A percentile compares a stretch with the other conserved stretches of the same genome.
phyloP scores from a whole-genome alignment of 441 rosid species.

The Gossypium gossypioides region DNA sequence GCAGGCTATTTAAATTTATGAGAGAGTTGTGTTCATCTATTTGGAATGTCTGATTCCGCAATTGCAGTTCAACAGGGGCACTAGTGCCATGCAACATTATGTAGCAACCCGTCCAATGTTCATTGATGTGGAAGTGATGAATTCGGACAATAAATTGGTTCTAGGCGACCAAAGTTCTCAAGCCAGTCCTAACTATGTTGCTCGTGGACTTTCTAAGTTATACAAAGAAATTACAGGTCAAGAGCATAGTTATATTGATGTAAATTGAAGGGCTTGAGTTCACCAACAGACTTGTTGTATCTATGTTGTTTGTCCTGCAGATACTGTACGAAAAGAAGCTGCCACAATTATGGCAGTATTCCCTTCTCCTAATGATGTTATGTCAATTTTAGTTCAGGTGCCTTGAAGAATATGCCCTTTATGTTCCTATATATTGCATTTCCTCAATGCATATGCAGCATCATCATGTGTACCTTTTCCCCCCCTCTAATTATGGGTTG shows the following conservation, averaged over 20 bases:
- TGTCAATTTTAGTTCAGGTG: conserved; percentile 99
- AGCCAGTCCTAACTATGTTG: conserved; percentile 85
- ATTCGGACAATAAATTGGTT: conserved; percentile 85
- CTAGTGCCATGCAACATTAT: conserved; percentile 99
- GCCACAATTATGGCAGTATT: conserved; percentile 94
- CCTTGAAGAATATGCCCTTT: background rate
- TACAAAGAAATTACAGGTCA: conserved; percentile 95
- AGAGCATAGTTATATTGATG: conserved; percentile 20
- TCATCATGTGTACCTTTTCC: background rate
- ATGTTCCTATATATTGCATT: background rate
- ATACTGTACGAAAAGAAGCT: conserved; percentile 95
- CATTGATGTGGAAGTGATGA: conserved; percentile 96
- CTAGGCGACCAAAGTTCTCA: conserved; percentile 82
- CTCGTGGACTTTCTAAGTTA: conserved; percentile 85
- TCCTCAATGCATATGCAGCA: background rate
- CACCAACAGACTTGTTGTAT: conserved; percentile 16
- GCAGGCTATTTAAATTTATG: conserved; percentile 9
- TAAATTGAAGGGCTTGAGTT: conserved; percentile 16
- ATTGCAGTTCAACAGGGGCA: conserved; percentile 93
- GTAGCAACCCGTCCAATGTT: conserved; percentile 99
- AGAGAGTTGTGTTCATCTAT: conserved; percentile 8
- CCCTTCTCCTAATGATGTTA: conserved; percentile 96
- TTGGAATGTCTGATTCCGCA: conserved; percentile 10
- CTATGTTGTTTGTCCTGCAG: conserved; percentile 37
- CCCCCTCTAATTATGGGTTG: conserved; percentile 8